Conservation (phyloP, 176 grass and related monocot species). For the Luzula sylvatica region DNA sequence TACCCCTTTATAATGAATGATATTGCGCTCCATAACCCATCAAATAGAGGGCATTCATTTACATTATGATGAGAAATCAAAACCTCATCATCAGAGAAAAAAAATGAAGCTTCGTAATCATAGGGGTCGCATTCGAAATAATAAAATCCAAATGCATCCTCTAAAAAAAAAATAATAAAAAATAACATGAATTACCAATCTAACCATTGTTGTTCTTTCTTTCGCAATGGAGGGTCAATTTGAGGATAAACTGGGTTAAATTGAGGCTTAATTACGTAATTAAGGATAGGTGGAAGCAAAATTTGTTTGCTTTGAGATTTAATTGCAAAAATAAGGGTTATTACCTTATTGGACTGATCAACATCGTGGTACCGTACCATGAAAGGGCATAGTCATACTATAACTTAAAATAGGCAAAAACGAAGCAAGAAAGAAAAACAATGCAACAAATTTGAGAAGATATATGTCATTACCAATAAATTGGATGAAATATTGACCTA, state of each 20-base stretch:
- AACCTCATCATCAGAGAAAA: neutral
- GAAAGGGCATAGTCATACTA: neutral
- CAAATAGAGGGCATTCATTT: neutral
- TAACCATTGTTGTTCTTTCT: neutral
- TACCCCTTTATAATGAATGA: constrained; percentile 10
- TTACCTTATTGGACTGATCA: neutral
- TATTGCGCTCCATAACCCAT: neutral
- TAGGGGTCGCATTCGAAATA: constrained; percentile 5
- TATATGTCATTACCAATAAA: constrained; percentile 44
- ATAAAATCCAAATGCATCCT: constrained; percentile 15
- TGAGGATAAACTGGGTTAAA: neutral
- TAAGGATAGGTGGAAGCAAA: no score
- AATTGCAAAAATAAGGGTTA: no score
- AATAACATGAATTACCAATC: neutral
- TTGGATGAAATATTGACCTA: constrained; percentile 40
- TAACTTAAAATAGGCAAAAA: neutral
- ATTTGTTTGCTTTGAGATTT: no score
- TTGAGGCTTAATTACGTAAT: no score
- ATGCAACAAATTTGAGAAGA: neutral
- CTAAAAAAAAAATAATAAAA: constrained; percentile 5
- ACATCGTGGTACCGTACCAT: neutral
- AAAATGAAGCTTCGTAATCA: neutral
- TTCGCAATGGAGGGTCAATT: neutral
- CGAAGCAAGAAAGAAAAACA: neutral
- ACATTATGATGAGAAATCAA: neutral